Base-by-base conservation (phyloP, 805 yeast genomes). In the Ogataea chonburiensis region DNA sequence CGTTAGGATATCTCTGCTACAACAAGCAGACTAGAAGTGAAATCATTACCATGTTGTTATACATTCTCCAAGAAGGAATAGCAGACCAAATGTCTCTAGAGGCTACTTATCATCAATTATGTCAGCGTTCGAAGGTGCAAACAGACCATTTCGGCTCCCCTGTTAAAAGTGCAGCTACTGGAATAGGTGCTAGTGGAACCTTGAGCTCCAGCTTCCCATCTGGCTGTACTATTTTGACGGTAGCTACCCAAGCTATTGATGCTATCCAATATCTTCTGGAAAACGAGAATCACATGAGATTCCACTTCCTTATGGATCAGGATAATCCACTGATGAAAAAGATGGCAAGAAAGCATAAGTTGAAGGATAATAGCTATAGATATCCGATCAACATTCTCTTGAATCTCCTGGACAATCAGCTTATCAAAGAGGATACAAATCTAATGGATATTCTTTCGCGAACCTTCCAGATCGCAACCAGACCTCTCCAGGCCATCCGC, bases 11-110 rank as follows among this genome's bases (percentile, higher is more conserved):
- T 43, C 53, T 88, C 31, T 84, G 94, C 50, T 72, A 75, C 43
- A 86, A 80, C 59, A 84, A 84, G 56, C 94, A 83, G 45, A 83
- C 85, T 5, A 65, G 96, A 36, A 63, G 75, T 7, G 96, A 89
- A 45, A 72, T 86, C 11, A 67, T 88, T 55, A 78, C 82, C 27
- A 62, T 82, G 38, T 53, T 88, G 26, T 58, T 88, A 25, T 75
- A 80, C 12, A 71, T 88, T 28, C 62, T 89, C 22, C 81, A 80
- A 40, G 96, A 88, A 43, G 94, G 93, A n/a, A 64, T 81, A 5
- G 51, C 55, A 2, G 81, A 76, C 47, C 81, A 77, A 36, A 68
- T 66, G 12, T 59, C 86, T 0, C 60, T 86, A 28, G 88, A 82
- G 47, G 71, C 66, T 45, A 71, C 78, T 5, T 89, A 79, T 56